Percentiles rank a stretch among this genome's conserved stretches.
phyloP scores from a whole-genome alignment of 371 early-diverging fungal genomes.

The Haplosporangium sp. region DNA sequence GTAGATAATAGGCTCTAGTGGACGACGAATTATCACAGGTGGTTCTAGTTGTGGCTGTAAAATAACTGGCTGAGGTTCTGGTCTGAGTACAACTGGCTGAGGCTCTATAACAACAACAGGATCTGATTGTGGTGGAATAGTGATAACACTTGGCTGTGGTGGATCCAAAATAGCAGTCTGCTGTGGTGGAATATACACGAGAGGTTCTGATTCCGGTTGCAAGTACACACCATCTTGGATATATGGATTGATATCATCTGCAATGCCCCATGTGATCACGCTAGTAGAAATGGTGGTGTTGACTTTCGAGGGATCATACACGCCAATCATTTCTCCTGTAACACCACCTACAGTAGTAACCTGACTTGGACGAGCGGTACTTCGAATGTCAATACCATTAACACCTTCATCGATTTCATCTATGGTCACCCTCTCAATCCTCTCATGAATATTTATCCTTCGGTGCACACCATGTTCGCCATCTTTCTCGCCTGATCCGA shows the following conservation, averaged over 20 bases:
- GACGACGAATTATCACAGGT: conserved; percentile 16
- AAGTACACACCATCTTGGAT: conserved; percentile 8
- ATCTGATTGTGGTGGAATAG: conserved; percentile 20
- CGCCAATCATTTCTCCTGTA: conserved; percentile 14
- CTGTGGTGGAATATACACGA: conserved; percentile 23
- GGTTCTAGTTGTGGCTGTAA: conserved; percentile 11
- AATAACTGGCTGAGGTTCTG: not conserved
- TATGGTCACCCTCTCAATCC: conserved; percentile 20
- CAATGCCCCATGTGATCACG: conserved; percentile 44
- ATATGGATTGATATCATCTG: conserved; percentile 26
- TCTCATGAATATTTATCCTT: conserved; percentile 24
- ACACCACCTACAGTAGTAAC: not conserved
- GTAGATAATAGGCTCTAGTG: conserved; percentile 24
- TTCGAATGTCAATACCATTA: too few species aligned
- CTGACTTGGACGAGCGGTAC: not conserved
- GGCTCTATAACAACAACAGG: conserved; percentile 6
- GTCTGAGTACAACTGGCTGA: not conserved
- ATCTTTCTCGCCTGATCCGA: not conserved
- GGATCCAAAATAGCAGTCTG: conserved; percentile 24
- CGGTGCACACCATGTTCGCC: conserved; percentile 17
- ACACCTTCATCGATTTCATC: conserved; percentile 1
- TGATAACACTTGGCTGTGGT: conserved; percentile 6
- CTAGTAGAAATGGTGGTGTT: conserved; percentile 6
- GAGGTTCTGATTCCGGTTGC: conserved; percentile 20
- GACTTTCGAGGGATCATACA: conserved; percentile 7